phyloP scores from a whole-genome alignment of 768 basidiomycete species.

The Pisolithus albus region DNA sequence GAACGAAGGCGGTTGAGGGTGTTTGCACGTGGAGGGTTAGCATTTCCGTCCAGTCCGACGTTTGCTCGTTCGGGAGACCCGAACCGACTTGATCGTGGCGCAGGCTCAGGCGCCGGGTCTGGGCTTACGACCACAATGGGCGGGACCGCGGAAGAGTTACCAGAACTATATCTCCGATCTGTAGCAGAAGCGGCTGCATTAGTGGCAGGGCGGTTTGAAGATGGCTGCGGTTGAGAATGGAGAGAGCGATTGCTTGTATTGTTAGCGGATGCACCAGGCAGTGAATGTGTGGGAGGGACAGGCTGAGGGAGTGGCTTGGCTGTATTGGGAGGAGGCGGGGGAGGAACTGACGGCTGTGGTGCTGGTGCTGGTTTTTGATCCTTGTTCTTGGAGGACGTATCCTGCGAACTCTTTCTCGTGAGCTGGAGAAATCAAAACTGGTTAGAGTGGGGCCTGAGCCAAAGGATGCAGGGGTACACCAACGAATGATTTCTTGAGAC shows the following conservation, averaged over 20 bases:
- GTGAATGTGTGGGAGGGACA: slow-evolving; percentile 31
- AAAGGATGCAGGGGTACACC: slow-evolving; percentile 19
- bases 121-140: slow-evolving; percentile 85
- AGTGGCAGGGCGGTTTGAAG: slow-evolving; percentile 38
- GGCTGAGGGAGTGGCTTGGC: slow-evolving; percentile 59
- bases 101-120: slow-evolving; percentile 47
- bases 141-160: slow-evolving; percentile 49
- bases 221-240: slow-evolving; percentile 32
- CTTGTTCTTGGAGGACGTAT: slow-evolving; percentile 63
- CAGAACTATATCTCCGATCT: slow-evolving; percentile 52
- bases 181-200: slow-evolving; percentile 34
- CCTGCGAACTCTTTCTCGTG: slow-evolving; percentile 60
- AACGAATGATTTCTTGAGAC: slow-evolving; percentile 78
- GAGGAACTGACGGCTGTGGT: slow-evolving; percentile 37
- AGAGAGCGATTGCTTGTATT: slow-evolving; percentile 34
- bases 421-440: slow-evolving; percentile 38
- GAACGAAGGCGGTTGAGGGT: slow-evolving; percentile 70
- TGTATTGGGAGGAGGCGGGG: slow-evolving; percentile 58
- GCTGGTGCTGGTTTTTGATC: slow-evolving; percentile 45
- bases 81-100: slow-evolving; percentile 36
- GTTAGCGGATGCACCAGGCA: slow-evolving; percentile 31
- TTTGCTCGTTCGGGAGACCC: slow-evolving; percentile 45
- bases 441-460: slow-evolving; percentile 16
- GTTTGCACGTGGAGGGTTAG: slow-evolving; percentile 59
- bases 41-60: slow-evolving; percentile 38